Conservation (phyloP, 331 rosid species). For the Quercus tomentella region DNA sequence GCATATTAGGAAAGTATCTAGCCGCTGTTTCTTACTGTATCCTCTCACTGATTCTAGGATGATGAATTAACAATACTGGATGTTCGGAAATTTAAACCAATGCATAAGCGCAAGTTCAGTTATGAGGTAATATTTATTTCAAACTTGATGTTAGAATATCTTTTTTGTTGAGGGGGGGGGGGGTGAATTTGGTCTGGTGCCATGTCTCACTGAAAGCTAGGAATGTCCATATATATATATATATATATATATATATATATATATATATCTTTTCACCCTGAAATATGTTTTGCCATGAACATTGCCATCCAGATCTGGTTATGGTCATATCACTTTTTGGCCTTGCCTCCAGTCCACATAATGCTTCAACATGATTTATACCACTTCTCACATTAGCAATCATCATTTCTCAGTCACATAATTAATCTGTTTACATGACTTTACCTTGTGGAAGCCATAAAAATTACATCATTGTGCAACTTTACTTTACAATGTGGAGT, state of each 20-base stretch:
- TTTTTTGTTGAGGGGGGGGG: neutral
- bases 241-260: neutral
- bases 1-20: neutral
- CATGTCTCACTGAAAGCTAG: neutral
- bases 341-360: neutral
- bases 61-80: conserved; percentile 92
- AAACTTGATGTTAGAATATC: conserved; percentile 7
- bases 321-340: neutral
- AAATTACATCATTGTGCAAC: neutral
- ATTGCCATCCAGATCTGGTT: neutral
- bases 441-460: neutral
- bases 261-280: neutral
- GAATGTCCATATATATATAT: neutral
- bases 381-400: neutral
- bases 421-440: neutral
- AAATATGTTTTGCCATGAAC: neutral
- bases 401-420: neutral
- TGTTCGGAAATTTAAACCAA: conserved; percentile 90
- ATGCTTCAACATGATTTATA: neutral
- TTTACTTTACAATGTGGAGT: neutral
- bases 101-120: conserved; percentile 90
- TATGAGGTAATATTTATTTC: conserved; percentile 64
- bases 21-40: conserved; percentile 3
- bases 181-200: neutral
- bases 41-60: conserved; percentile 44